These are phyloP conservation scores for Dothideomycetes sp. DNA, from an alignment of 2,329 filamentous ascomycete species.

Conservation along the genomic window DNA sequence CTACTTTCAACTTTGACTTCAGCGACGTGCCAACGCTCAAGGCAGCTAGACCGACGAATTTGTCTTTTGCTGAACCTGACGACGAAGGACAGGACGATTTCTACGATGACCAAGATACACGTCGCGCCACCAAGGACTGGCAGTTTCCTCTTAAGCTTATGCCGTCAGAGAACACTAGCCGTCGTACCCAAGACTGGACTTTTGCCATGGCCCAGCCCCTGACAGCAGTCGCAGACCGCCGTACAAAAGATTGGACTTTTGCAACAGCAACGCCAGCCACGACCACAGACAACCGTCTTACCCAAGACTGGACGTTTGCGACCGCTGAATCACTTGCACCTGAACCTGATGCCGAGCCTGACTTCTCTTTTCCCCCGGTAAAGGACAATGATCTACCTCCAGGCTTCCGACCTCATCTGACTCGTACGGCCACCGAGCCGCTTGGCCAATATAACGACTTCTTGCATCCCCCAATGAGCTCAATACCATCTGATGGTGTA, in stretches of 20 bases:
- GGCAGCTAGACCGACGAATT: slow-evolving; percentile 43
- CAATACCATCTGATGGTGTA: slow-evolving; percentile 18
- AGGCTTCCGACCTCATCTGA: slow-evolving; percentile 31
- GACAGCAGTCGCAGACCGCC: slow-evolving; percentile 20
- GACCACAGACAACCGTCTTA: slow-evolving; percentile 32
- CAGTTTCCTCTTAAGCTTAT: slow-evolving; percentile 41
- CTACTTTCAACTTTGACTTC: slow-evolving; percentile 38
- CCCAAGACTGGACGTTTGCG: slow-evolving; percentile 40
- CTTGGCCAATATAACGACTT: slow-evolving; percentile 31
- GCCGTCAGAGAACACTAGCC: slow-evolving; percentile 27
- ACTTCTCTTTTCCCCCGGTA: slow-evolving; percentile 14
- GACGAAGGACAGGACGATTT: slow-evolving; percentile 33
- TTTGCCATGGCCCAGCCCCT: slow-evolving; percentile 34
- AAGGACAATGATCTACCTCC: slow-evolving; percentile 20
- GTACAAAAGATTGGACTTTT: slow-evolving; percentile 44
- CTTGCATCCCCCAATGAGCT: slow-evolving; percentile 19
- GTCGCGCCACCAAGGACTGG: slow-evolving; percentile 34
- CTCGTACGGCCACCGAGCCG: slow-evolving; percentile 34
- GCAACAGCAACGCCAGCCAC: slow-evolving; percentile 32
- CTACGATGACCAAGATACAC: slow-evolving; percentile 26
- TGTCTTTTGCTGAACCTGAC: slow-evolving; percentile 26
- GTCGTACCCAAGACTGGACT: slow-evolving; percentile 39
- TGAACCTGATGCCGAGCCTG: slow-evolving; percentile 18
- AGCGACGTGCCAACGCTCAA: slow-evolving; percentile 47
- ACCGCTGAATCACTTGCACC: slow-evolving; percentile 17